Evolutionary conservation across 2,329 filamentous ascomycete species (phyloP), one percentile per base, ranked within the genome.

Genomic region (Apiospora aurea): DNA sequence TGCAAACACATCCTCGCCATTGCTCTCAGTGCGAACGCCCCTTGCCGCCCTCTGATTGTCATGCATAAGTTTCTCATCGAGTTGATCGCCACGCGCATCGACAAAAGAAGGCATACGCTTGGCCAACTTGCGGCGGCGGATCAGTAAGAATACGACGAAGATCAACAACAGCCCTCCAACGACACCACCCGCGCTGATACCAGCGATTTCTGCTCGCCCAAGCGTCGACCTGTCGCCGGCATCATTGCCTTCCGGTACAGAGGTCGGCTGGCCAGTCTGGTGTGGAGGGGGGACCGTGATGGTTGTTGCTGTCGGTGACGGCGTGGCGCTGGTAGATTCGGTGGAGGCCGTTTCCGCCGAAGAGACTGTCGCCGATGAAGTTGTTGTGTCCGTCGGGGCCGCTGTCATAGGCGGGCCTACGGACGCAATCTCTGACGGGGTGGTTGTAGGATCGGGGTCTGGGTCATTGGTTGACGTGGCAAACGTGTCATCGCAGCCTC

Each of bases 1-100:
- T 1, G 82, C 83, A 76, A 86, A 85, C 2, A 84, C 80, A 69
- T 85, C 83, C 61, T 73, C 73, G n/a, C 51, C 38, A 41, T 64
- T 38, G 57, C 57, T 64, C 57, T 41, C 57, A 21, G 18, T 41
- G 21, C 57, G 34, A 41, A 13, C 29, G 5, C 46, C 73, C 71
- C 71, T 72, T 75, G 47, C 34, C 72, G 76, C 14, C 6, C 21
- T 43, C 21, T 49, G 66, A 14, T 69, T 70, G 34, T 70, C 69
- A 46, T 67, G 69, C 53, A 71, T 69, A 61, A 72, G 69, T 29
- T 74, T 75, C 53, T 75, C 67, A 43, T 73, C 69, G 11, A 44
- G 66, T 14, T 70, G 46, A 16, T 68, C 72, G 4, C 41, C 41
- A 70, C 72, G 14, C 64, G 68, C 29, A 67, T 66, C 24, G 71